Evolutionary conservation across 345 rosid genomes (phyloP).

Genomic region (Salix purpurea): DNA sequence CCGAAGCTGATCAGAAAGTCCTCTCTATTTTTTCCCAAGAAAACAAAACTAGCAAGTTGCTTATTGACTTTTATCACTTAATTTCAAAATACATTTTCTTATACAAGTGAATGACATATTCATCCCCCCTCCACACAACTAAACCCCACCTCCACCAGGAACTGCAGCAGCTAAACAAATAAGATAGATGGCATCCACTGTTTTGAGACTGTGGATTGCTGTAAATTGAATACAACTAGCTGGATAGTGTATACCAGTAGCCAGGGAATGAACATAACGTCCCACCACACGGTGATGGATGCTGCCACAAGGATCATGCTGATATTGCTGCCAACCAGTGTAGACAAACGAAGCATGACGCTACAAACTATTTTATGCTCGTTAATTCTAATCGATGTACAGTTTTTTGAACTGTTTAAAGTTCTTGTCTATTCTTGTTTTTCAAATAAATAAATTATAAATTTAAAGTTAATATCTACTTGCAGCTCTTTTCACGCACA

Average conservation of each 20-base stretch:
- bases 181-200: not conserved
- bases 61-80: too few relatives aligned
- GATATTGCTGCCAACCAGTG: slow-evolving; percentile 11
- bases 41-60: too few relatives aligned
- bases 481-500: too few relatives aligned
- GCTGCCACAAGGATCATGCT: not conserved
- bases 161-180: not conserved
- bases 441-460: too few relatives aligned
- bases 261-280: not conserved
- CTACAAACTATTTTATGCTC: not conserved
- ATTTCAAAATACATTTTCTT: too few relatives aligned
- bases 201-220: not conserved
- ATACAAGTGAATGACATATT: not conserved
- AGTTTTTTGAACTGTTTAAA: too few relatives aligned
- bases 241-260: too few relatives aligned
- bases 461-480: too few relatives aligned
- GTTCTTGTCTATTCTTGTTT: too few relatives aligned
- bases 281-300: not conserved
- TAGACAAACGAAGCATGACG: slow-evolving; percentile 1
- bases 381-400: too few relatives aligned
- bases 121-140: not conserved
- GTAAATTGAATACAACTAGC: not conserved
- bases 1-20: too few relatives aligned
- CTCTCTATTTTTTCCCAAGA: too few relatives aligned
- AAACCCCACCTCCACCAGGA: not conserved